Percentiles rank a stretch among this genome's conserved stretches.
phyloP scores from a whole-genome alignment of 2,329 filamentous ascomycete genomes.

The Emydomyces testavorans region DNA sequence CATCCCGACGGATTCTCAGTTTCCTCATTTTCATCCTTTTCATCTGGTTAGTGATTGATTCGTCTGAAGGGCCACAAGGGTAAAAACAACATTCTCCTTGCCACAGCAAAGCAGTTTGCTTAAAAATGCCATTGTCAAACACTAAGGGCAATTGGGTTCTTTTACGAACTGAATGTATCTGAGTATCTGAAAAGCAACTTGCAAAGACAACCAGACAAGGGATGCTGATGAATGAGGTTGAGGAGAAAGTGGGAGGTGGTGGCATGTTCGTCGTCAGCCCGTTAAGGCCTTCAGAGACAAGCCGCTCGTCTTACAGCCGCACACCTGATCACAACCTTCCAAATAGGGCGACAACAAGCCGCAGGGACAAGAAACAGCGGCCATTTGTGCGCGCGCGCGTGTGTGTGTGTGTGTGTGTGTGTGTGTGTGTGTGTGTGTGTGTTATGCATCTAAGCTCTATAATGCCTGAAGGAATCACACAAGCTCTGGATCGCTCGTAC shows the following conservation, averaged over 20 bases:
- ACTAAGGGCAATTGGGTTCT: not conserved
- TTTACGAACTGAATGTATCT: not conserved
- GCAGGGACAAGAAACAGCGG: too few relatives aligned
- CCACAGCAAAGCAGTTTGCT: constrained; percentile 2
- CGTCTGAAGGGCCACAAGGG: not conserved
- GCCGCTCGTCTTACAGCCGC: constrained; percentile 6
- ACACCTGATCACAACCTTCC: constrained; percentile 5
- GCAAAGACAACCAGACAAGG: not conserved
- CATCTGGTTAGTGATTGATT: not conserved
- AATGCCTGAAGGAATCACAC: too few relatives aligned
- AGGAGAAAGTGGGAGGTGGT: not conserved
- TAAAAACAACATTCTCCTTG: not conserved
- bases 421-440: too few relatives aligned
- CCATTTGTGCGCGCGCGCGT: too few relatives aligned
- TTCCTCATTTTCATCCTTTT: not conserved
- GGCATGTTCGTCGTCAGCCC: not conserved
- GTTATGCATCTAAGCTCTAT: too few relatives aligned
- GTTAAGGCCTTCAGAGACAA: not conserved
- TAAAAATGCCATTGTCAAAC: not conserved
- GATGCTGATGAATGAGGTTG: not conserved
- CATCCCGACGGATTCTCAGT: not conserved
- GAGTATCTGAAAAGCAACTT: not conserved
- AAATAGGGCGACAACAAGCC: not conserved
- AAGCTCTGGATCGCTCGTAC: too few relatives aligned
- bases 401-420: too few relatives aligned